These are phyloP conservation scores for Colletotrichum navitas DNA, from an alignment of 2,329 filamentous ascomycete genomes.

Conservation along the genomic window DNA sequence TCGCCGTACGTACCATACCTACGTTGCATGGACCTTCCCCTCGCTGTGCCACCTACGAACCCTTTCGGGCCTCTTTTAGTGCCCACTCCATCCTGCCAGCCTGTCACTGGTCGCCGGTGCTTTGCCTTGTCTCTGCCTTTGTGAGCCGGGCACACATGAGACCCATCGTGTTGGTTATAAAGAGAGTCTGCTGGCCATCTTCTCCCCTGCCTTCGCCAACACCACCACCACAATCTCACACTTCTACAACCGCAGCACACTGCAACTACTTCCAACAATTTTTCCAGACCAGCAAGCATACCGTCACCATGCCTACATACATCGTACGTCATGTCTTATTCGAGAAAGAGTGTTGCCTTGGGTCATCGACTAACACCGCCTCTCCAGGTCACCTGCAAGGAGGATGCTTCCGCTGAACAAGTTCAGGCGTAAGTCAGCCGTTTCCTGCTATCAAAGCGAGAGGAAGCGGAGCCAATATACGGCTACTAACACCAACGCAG, in stretches of 20 bases:
- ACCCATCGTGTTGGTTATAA: constrained; percentile 29
- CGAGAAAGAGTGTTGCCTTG: neutral
- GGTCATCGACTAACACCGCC: constrained; percentile 37
- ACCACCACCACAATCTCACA: constrained; percentile 3
- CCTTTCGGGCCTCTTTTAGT: constrained; percentile 36
- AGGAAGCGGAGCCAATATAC: neutral
- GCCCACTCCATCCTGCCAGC: constrained; percentile 23
- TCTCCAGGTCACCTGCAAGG: constrained; percentile 82
- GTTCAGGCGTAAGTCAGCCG: constrained; percentile 71
- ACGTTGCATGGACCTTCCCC: constrained; percentile 33
- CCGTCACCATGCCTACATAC: constrained; percentile 65
- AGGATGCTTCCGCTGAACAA: constrained; percentile 74
- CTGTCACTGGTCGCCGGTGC: constrained; percentile 5
- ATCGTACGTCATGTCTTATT: constrained; percentile 58
- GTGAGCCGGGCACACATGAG: constrained; percentile 32
- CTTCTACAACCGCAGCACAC: constrained; percentile 3
- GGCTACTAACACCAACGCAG: constrained; percentile 56
- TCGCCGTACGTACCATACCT: neutral
- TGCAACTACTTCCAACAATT: neutral
- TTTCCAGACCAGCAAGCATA: constrained; percentile 20
- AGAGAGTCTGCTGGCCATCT: constrained; percentile 23
- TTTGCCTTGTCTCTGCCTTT: constrained; percentile 9
- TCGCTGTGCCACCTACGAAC: constrained; percentile 8
- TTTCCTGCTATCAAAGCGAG: constrained; percentile 8
- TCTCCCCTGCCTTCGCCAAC: neutral